Evolutionary conservation across 345 rosid genomes (phyloP), one percentile per base, ranked within the genome.

Genomic region (Gossypium mustelinum): DNA sequence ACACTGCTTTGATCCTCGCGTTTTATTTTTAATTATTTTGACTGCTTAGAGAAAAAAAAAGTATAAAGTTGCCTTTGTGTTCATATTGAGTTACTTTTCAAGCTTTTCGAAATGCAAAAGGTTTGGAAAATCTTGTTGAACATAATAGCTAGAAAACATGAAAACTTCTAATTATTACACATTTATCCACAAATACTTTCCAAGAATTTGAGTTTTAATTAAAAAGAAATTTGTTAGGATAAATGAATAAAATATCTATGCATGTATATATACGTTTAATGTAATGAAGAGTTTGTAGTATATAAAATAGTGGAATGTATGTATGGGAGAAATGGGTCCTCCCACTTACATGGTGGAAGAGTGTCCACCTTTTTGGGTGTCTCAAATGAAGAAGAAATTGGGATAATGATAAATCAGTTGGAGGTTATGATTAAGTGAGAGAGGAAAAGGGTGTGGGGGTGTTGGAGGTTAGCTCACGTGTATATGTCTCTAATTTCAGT

Each of bases 391-490:
- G 61, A 50, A 55, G 72, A 8, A 65, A 16, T 13, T 24, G 44
- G 52, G 74, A 72, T 61, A 80, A 82, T 47, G 72, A 83, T 70
- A 76, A 80, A 81, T 81, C 75, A 83, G 77, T 83, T 77, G 84
- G 85, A 76, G 81, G 82, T 79, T 80, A 81, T 81, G 82, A 81
- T 79, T 81, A 80, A 83, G 86, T 65, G 82, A 60, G 82, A 72
- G 79, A 81, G 85, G 81, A 77, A 82, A 81, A 80, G 83, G 77
- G 85, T 67, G 88, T 85, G 86, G 86, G 67, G 71, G 68, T 51
- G 82, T 84, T 22, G 71, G 93, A 87, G 89, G 97, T 89, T 93
- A 82, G 90, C 86, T 93, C 97, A 91, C 97, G 98, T 93, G 97
- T 83, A 81, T 80, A 75, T 87, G 85, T 84, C 82, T 83, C 81